phyloP scores from a whole-genome alignment of 495 filamentous ascomycete genomes.

The Daldinia vernicosa region DNA sequence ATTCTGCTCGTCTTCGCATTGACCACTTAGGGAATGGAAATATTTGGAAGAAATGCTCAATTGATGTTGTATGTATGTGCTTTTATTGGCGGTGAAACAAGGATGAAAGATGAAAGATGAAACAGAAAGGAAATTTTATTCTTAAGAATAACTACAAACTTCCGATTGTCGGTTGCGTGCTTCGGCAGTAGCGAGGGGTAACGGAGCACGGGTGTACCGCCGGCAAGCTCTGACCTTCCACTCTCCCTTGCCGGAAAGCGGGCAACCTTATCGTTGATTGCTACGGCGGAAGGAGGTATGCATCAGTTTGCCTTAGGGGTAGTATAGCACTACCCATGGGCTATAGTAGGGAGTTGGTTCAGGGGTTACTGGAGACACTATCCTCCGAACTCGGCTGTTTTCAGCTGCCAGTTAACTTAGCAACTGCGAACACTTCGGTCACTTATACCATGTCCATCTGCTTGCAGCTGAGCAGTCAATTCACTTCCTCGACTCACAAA shows the following conservation, averaged over 20 bases:
- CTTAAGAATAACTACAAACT: not conserved
- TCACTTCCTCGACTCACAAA: not conserved
- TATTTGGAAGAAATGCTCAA: not conserved
- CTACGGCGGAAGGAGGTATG: conserved; percentile 3
- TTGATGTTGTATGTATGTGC: not conserved
- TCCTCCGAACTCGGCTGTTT: conserved; percentile 32
- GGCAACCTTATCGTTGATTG: conserved; percentile 7
- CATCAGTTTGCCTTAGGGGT: not conserved
- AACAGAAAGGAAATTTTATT: not conserved
- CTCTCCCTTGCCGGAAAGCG: not conserved
- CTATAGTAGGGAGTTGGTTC: not conserved
- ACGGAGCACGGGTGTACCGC: conserved; percentile 4
- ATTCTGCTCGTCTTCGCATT: conserved; percentile 5
- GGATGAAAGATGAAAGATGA: not conserved
- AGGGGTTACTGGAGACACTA: not conserved
- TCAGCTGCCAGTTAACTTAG: conserved; percentile 17
- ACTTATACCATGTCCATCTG: not conserved
- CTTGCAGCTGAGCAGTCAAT: not conserved
- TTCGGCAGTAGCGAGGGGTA: conserved; percentile 30
- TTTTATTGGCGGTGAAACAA: not conserved
- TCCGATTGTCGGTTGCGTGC: conserved; percentile 7
- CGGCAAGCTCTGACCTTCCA: not conserved
- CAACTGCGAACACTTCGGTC: not conserved
- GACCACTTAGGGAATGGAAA: not conserved
- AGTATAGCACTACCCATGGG: not conserved